Conservation (phyloP, 2,329 filamentous ascomycete genomes). For the Ilyonectria mors-panacis region DNA sequence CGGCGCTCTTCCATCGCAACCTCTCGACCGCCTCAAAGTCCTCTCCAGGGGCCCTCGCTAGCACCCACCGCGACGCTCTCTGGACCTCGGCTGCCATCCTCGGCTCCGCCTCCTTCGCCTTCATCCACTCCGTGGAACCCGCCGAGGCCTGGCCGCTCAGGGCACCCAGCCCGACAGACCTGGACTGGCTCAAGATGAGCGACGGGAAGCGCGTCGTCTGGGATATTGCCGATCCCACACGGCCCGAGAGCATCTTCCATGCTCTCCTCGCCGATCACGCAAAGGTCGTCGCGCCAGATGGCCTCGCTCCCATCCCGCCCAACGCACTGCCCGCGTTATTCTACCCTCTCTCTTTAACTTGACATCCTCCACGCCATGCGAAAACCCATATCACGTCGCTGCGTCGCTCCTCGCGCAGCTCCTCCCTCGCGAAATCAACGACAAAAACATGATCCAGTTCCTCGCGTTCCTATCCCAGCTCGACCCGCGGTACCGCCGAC, state of each 20-base stretch:
- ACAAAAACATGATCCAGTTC: constrained; percentile 61
- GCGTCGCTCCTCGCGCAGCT: constrained; percentile 57
- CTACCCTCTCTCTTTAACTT: constrained; percentile 47
- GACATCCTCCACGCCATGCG: constrained; percentile 34
- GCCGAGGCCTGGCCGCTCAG: constrained; percentile 71
- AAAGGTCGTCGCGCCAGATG: constrained; percentile 23
- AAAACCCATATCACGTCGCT: constrained; percentile 53
- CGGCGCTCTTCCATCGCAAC: constrained; percentile 60
- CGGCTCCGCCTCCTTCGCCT: constrained; percentile 61
- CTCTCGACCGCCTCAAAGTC: constrained; percentile 51
- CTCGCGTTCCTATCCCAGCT: constrained; percentile 64
- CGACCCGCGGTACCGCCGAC: constrained; percentile 56
- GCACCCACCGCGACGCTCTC: constrained; percentile 61
- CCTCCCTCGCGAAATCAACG: constrained; percentile 52
- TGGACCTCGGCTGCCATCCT: constrained; percentile 65
- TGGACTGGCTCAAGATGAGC: constrained; percentile 72
- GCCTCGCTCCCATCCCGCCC: constrained; percentile 26
- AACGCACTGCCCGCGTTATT: constrained; percentile 52
- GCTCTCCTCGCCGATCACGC: constrained; percentile 37
- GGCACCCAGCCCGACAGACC: constrained; percentile 56
- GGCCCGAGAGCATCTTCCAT: constrained; percentile 64
- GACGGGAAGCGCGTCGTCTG: constrained; percentile 70
- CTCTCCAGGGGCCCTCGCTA: constrained; percentile 48
- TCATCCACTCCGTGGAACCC: constrained; percentile 58
- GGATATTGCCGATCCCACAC: constrained; percentile 63